Base-by-base conservation (phyloP, 2,329 filamentous ascomycete genomes). In the Aspergillus piperis region DNA sequence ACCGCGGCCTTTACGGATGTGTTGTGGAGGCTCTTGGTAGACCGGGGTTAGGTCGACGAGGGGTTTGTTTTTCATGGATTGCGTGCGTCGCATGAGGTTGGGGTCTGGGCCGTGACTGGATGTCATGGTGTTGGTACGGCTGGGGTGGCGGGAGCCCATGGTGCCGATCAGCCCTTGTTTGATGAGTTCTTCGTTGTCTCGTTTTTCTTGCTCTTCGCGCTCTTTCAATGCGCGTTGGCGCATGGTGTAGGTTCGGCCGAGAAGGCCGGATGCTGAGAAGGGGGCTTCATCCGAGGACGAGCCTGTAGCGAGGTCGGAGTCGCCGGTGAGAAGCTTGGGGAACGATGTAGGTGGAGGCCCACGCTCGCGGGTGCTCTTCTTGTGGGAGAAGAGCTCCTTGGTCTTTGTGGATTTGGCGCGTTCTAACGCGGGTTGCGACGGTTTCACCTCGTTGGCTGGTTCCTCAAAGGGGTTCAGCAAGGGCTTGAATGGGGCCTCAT, bases 31-130 rank as follows among this genome's bases (percentile, higher is more conserved):
- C 62, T 90, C 87, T 53, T 83, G 81, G 69, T 88, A 89, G 52
- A 81, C 80, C 0, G 87, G 86, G 0, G 86, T 87, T 42, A 92
- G 81, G 68, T 90, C 89, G 30, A 92, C 76, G 5, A 92, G 80
- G 1, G 90, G 89, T 62, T 86, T 86, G 2, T 81, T 81, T 23
- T 74, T 72, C 54, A 73, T 65, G 2, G 83, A 84, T n/a, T 73
- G 74, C n/a, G 78, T 78, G 53, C 81, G 78, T 42, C 75, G 74
- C 4, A 82, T 75, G 41, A 73, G 70, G 23, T 69, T 68, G 7
- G 51, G 30, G 49, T 71, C 71, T 1, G 71, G 67, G 2, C 61
- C 62, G 2, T 69, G 66, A 3, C 60, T 56, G 8, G 69, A 69
- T 8, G 68, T 71, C 63, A 75, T 72, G 21, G 74, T 76, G 63